These are phyloP conservation scores for Sugiyamaella novakii DNA, from an alignment of 1,139 yeast species.

Conservation along the genomic window DNA sequence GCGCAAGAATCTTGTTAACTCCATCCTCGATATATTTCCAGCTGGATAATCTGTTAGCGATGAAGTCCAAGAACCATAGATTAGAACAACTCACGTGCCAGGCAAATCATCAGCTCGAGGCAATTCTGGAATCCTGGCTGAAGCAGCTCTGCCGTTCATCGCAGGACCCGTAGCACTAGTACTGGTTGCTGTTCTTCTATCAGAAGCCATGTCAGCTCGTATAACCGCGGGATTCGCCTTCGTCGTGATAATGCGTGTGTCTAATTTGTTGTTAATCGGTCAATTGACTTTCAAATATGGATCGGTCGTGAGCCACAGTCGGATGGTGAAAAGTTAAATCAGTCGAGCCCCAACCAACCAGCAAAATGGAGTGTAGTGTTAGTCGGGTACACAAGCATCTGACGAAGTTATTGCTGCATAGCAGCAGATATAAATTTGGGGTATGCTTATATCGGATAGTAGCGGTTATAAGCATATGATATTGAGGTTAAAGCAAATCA, in stretches of 20 bases:
- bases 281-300: too few species aligned
- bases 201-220: too few species aligned
- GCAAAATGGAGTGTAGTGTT: background rate
- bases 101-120: conserved; percentile 34
- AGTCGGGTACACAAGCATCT: too few species aligned
- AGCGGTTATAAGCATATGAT: conserved; percentile 2
- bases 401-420: too few species aligned
- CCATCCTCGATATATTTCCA: conserved; percentile 47
- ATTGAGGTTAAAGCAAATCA: background rate
- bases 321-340: background rate
- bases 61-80: too few species aligned
- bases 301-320: too few species aligned
- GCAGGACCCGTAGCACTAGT: conserved; percentile 10
- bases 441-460: too few species aligned
- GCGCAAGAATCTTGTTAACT: conserved; percentile 43
- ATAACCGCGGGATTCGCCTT: background rate
- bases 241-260: too few species aligned
- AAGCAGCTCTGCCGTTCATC: background rate
- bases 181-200: background rate
- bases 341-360: background rate
- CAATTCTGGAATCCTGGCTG: conserved; percentile 22
- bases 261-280: too few species aligned
- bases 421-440: too few species aligned
- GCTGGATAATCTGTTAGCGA: conserved; percentile 25
- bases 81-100: conserved; percentile 38